Base-by-base conservation (phyloP, 208 protist genomes). In the Leishmania guyanensis region DNA sequence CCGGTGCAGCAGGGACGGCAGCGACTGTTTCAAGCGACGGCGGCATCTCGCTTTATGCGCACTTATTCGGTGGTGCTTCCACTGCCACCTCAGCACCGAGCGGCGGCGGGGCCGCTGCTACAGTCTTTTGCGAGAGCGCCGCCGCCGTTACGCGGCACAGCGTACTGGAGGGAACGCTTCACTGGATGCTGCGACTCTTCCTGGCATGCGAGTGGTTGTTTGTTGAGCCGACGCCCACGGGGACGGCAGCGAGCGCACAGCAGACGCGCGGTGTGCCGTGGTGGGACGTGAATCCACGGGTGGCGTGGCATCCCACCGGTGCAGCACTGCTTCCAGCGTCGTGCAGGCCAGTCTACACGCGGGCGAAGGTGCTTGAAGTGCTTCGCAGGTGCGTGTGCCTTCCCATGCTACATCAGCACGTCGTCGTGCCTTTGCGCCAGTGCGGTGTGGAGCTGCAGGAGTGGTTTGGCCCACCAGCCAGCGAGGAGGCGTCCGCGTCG, bases 121-220 rank as follows among this genome's bases (percentile, higher is more conserved):
- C 43, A 46, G 43, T 22, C 43, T 71, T 65, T 33, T 81, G 81
- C 68, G 84, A 84, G 58, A 84, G 83, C 51, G 81, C 78, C 22
- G 58, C 80, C n/a, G 74, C 82, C 3, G 85, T 92, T 46, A 92
- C 83, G 4, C 85, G 82, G 20, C 77, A 84, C 71, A 90, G 76
- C 68, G 85, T 93, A 5, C 54, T 94, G 36, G 79, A 85, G 29
- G 89, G 88, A 3, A 76, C 86, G 29, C 68, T 90, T 65, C 43
- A 76, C 3, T 90, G 86, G 86, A 53, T 94, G n/a, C 74, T 56
- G 51, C 56, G 60, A 20, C 71, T 94, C 33, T 68, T 88, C 9
- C 50, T 75, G 22, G 86, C 88, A 14, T 84, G 68, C 46, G 78
- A 85, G 58, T 84, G 77, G 75, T 2, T 82, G 29, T 86, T 86